Conservation (phyloP, 1,284 basidiomycete genomes). For the Leccinum subrobustum region DNA sequence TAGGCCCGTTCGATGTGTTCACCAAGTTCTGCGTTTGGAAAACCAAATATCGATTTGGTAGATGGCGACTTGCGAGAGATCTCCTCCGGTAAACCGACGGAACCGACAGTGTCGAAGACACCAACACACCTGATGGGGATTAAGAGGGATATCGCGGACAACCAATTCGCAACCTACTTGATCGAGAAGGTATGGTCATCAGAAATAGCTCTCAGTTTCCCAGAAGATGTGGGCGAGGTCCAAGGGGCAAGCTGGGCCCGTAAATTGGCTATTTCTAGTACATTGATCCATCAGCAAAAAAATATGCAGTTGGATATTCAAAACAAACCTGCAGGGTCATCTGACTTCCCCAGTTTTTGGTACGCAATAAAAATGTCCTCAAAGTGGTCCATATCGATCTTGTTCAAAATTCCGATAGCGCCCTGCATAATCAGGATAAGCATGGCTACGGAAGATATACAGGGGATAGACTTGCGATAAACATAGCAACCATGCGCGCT, state of each 20-base stretch:
- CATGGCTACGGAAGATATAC: background rate
- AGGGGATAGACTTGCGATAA: conserved; percentile 50
- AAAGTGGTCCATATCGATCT: conserved; percentile 68
- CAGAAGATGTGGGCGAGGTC: conserved; percentile 48
- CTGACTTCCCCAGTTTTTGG: conserved; percentile 57
- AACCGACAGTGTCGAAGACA: conserved; percentile 73
- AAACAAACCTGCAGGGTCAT: conserved; percentile 45
- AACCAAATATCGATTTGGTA: conserved; percentile 57
- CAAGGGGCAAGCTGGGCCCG: conserved; percentile 50
- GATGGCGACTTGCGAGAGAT: conserved; percentile 41
- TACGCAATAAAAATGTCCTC: conserved; percentile 58
- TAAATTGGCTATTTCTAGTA: conserved; percentile 43
- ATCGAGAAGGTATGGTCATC: conserved; percentile 52
- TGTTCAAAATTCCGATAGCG: conserved; percentile 62
- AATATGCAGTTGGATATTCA: background rate
- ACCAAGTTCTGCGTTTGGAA: conserved; percentile 56
- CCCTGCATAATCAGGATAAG: conserved; percentile 38
- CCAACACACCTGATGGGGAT: conserved; percentile 54
- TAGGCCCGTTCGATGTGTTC: conserved; percentile 63
- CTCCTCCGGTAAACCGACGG: conserved; percentile 65
- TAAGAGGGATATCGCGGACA: conserved; percentile 2
- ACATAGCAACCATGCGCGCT: conserved; percentile 64
- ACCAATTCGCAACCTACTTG: conserved; percentile 44
- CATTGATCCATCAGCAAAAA: background rate
- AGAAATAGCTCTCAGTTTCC: conserved; percentile 49